Conservation (phyloP, 2,329 filamentous ascomycete genomes). For the Endothia cerciana region DNA sequence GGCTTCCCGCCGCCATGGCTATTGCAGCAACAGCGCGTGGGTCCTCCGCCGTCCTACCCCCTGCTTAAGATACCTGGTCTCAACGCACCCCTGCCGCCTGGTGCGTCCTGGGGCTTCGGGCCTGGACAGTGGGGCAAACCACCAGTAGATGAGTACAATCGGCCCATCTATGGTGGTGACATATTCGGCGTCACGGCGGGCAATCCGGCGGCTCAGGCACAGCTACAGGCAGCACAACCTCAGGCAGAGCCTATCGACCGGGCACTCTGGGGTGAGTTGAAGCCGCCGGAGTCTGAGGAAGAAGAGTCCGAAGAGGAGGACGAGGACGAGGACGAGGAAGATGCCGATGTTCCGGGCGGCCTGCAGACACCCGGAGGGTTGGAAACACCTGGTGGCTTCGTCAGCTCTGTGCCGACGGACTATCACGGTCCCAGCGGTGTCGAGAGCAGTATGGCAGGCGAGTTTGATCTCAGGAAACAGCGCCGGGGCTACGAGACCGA, state of each 20-base stretch:
- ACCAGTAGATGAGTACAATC: conserved; percentile 89
- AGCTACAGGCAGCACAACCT: conserved; percentile 43
- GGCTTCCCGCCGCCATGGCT: conserved; percentile 95
- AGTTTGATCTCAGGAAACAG: conserved; percentile 90
- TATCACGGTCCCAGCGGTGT: conserved; percentile 67
- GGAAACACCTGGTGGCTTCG: conserved; percentile 80
- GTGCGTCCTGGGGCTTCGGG: conserved; percentile 92
- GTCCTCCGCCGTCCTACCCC: conserved; percentile 91
- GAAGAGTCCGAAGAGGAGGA: conserved; percentile 64
- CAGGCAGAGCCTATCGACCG: conserved; percentile 82
- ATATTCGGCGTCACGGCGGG: conserved; percentile 76
- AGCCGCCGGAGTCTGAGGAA: conserved; percentile 76
- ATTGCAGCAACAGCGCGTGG: conserved; percentile 93
- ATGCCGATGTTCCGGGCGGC: conserved; percentile 65
- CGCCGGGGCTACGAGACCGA: conserved; percentile 87
- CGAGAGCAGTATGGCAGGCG: conserved; percentile 77
- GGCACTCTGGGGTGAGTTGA: conserved; percentile 88
- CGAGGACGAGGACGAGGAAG: conserved; percentile 71
- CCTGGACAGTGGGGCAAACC: conserved; percentile 96
- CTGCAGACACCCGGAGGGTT: conserved; percentile 75
- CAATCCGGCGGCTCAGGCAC: conserved; percentile 36
- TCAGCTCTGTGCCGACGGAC: conserved; percentile 80
- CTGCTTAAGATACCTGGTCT: conserved; percentile 93
- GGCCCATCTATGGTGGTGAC: conserved; percentile 90
- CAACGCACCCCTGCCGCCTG: conserved; percentile 88